phyloP scores from a whole-genome alignment of 768 basidiomycete species.

The Termitomyces sp. region DNA sequence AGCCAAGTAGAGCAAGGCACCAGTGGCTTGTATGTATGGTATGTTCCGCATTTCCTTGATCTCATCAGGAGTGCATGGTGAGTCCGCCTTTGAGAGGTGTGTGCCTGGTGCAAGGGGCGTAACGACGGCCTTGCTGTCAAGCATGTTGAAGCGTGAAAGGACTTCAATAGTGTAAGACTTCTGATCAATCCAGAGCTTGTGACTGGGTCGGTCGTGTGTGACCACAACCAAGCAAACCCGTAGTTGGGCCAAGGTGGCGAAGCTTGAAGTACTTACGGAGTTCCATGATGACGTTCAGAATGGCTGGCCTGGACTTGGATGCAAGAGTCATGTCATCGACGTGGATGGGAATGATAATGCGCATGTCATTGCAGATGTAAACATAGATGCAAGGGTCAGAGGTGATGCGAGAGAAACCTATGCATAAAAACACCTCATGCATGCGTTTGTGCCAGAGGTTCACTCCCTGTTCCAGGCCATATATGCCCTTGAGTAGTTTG shows the following conservation, averaged over 20 bases:
- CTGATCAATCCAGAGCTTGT: not conserved
- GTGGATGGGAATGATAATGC: not conserved
- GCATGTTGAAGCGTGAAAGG: not conserved
- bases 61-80: not conserved
- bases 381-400: not conserved
- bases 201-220: not conserved
- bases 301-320: too few species aligned
- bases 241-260: not conserved
- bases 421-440: not conserved
- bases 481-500: not conserved
- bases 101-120: not conserved
- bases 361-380: not conserved
- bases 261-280: constrained; percentile 1
- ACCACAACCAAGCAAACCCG: not conserved
- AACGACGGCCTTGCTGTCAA: not conserved
- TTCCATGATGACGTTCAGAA: not conserved
- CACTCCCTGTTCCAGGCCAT: not conserved
- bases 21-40: too few species aligned
- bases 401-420: not conserved
- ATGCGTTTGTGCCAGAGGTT: too few species aligned
- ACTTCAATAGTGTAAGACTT: not conserved
- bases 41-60: too few species aligned
- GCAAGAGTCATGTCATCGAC: not conserved
- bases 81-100: not conserved
- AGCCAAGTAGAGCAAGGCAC: too few species aligned